phyloP scores from a whole-genome alignment of 352 stramenopile species.

The Phytophthora meadii region DNA sequence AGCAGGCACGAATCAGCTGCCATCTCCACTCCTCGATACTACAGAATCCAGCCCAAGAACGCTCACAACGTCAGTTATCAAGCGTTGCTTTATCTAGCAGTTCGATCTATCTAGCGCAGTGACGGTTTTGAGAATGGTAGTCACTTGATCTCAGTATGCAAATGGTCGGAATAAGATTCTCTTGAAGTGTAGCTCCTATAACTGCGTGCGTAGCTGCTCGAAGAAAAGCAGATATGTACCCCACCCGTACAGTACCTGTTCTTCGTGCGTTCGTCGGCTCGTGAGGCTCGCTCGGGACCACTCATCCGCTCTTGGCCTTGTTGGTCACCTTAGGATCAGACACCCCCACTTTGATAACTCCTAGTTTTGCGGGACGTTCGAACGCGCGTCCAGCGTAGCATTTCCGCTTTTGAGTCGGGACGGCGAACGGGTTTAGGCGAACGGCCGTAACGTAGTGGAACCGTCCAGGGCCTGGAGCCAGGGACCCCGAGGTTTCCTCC shows the following conservation, averaged over 20 bases:
- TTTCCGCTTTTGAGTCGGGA: slow-evolving; percentile 13
- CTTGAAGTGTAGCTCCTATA: slow-evolving; percentile 3
- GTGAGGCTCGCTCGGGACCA: slow-evolving; percentile 13
- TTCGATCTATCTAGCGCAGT: slow-evolving; percentile 4
- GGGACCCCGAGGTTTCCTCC: not conserved
- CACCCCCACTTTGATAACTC: slow-evolving; percentile 4
- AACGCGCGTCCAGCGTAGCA: slow-evolving; percentile 19
- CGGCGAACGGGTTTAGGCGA: slow-evolving; percentile 5
- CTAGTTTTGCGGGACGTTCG: slow-evolving; percentile 1
- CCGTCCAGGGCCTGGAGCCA: not conserved
- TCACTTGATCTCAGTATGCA: slow-evolving; percentile 1
- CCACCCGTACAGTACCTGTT: slow-evolving; percentile 19
- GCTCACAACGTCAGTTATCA: not conserved
- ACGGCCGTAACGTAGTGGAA: not conserved
- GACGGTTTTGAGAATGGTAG: not conserved
- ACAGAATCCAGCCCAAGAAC: not conserved
- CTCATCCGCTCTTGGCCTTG: slow-evolving; percentile 21
- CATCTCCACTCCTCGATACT: not conserved
- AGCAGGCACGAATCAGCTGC: not conserved
- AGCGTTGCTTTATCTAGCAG: not conserved
- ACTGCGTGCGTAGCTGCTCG: not conserved
- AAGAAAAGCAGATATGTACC: not conserved
- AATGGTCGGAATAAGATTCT: slow-evolving; percentile 15
- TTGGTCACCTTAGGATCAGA: slow-evolving; percentile 22
- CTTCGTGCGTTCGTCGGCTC: slow-evolving; percentile 7